Conservation (phyloP, 257 asterid genomes). For the Nemophila menziesii region DNA sequence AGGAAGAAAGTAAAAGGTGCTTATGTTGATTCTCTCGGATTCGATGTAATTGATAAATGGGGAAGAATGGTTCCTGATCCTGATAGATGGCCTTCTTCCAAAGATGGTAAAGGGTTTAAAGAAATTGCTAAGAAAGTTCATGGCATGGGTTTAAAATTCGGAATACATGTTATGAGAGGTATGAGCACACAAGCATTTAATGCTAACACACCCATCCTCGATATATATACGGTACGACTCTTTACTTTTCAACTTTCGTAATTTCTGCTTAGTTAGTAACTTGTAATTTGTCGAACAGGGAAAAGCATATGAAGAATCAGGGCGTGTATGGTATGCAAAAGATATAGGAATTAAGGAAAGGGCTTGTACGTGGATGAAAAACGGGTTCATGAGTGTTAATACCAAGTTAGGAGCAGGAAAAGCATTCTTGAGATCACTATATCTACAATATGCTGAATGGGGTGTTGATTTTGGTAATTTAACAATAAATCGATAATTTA, state of each 20-base stretch:
- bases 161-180: conserved; percentile 95
- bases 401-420: conserved; percentile 71
- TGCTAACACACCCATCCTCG: conserved; percentile 73
- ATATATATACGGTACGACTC: conserved; percentile 45
- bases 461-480: conserved; percentile 83
- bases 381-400: conserved; percentile 92
- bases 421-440: conserved; percentile 82
- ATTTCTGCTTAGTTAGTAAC: neutral
- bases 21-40: conserved; percentile 67
- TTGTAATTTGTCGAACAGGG: conserved; percentile 32
- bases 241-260: neutral
- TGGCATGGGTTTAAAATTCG: conserved; percentile 79
- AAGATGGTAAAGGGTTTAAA: conserved; percentile 59
- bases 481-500: neutral
- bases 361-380: conserved; percentile 76
- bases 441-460: conserved; percentile 90
- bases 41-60: conserved; percentile 85
- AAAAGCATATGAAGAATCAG: conserved; percentile 60
- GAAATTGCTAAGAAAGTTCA: conserved; percentile 66
- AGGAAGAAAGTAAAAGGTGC: conserved; percentile 81
- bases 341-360: conserved; percentile 73
- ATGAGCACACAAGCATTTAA: conserved; percentile 72
- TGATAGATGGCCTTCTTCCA: conserved; percentile 83
- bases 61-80: conserved; percentile 97
- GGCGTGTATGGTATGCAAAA: conserved; percentile 54